Percentiles rank a stretch among this genome's conserved stretches.
These are phyloP conservation scores for Sporisorium iseilematis-ciliati DNA, from an alignment of 1,284 basidiomycete species.

Conservation along the genomic window DNA sequence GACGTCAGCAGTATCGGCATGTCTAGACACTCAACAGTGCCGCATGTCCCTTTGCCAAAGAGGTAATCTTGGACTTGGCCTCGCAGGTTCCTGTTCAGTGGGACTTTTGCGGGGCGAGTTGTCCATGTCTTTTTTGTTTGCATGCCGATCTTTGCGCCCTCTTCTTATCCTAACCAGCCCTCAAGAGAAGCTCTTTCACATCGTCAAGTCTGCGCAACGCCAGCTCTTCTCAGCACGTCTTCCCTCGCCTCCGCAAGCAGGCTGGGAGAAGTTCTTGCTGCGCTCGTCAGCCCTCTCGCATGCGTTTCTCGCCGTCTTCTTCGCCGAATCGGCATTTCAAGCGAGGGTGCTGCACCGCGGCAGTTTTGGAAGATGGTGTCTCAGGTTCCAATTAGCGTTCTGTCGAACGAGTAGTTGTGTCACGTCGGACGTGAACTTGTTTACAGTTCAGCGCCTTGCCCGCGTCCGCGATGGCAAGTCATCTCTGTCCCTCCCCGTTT, in stretches of 20 bases:
- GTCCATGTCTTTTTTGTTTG: conserved; percentile 30
- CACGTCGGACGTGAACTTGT: neutral
- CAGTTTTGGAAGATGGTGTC: neutral
- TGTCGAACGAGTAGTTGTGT: conserved; percentile 6
- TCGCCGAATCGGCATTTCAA: neutral
- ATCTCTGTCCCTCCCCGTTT: conserved; percentile 26
- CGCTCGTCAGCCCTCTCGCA: neutral
- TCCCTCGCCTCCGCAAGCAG: neutral
- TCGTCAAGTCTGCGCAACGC: conserved; percentile 11
- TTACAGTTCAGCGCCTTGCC: conserved; percentile 7
- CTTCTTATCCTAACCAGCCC: conserved; percentile 11
- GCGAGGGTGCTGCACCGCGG: neutral
- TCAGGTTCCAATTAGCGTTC: neutral
- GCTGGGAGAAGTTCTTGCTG: neutral
- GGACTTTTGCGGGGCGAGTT: conserved; percentile 2
- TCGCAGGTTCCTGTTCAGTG: conserved; percentile 10
- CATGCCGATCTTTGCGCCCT: conserved; percentile 36
- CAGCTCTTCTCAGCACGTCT: conserved; percentile 5
- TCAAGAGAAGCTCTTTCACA: conserved; percentile 41
- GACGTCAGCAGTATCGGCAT: conserved; percentile 27
- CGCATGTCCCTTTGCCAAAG: conserved; percentile 43
- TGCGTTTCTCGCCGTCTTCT: neutral
- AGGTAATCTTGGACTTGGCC: conserved; percentile 28
- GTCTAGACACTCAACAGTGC: conserved; percentile 43
- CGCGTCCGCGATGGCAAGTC: conserved; percentile 1